These are phyloP conservation scores for Collybia mongolica DNA, from an alignment of 768 basidiomycete genomes.

Conservation along the genomic window DNA sequence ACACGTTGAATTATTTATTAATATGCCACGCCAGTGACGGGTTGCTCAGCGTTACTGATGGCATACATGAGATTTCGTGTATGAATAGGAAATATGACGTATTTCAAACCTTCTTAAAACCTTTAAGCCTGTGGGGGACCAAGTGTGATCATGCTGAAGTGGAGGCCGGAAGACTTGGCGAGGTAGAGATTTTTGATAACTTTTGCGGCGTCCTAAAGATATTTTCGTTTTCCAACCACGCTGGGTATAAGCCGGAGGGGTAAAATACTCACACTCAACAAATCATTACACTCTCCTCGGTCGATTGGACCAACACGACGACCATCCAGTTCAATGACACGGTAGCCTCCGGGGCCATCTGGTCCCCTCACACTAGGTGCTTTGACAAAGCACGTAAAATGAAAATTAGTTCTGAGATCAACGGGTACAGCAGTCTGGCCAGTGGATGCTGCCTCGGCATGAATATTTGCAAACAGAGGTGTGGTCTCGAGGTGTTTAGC, in stretches of 20 bases:
- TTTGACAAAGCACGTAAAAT: slow-evolving; percentile 86
- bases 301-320: slow-evolving; percentile 77
- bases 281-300: slow-evolving; percentile 58
- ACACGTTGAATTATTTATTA: slow-evolving; percentile 5
- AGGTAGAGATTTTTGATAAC: slow-evolving; percentile 64
- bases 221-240: too few species aligned
- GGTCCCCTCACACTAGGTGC: slow-evolving; percentile 44
- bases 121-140: slow-evolving; percentile 19
- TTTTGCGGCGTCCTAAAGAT: slow-evolving; percentile 58
- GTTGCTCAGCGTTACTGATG: slow-evolving; percentile 84
- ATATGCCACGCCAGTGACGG: slow-evolving; percentile 58
- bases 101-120: background rate
- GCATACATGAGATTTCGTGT: slow-evolving; percentile 78
- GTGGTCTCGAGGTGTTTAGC: slow-evolving; percentile 76
- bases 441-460: slow-evolving; percentile 61
- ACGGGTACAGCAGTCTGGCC: slow-evolving; percentile 70
- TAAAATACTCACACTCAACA: slow-evolving; percentile 36
- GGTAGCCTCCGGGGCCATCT: slow-evolving; percentile 2
- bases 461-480: slow-evolving; percentile 74
- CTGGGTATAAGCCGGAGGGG: too few species aligned
- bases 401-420: slow-evolving; percentile 70
- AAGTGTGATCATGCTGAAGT: slow-evolving; percentile 71
- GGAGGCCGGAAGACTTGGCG: slow-evolving; percentile 45
- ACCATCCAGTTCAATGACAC: slow-evolving; percentile 83
- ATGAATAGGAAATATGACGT: slow-evolving; percentile 20